phyloP scores from a whole-genome alignment of 2,329 filamentous ascomycete species.

The Corynespora cassiicola region DNA sequence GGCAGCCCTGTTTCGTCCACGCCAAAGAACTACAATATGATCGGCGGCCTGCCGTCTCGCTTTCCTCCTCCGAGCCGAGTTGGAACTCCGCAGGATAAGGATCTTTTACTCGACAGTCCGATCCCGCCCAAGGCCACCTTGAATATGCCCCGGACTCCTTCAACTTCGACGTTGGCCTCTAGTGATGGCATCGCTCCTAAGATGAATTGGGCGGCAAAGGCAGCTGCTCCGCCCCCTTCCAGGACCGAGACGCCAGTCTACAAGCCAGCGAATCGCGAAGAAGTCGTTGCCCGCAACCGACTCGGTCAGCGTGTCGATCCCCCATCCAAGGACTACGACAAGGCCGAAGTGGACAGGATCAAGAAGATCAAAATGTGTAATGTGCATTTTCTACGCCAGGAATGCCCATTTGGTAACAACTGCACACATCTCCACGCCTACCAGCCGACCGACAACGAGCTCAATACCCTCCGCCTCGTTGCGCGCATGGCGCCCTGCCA shows the following conservation, averaged over 20 bases:
- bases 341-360: constrained; percentile 64
- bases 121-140: constrained; percentile 12
- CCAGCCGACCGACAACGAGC: constrained; percentile 60
- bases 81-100: no score
- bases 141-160: constrained; percentile 32
- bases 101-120: constrained; percentile 25
- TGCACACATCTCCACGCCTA: constrained; percentile 65
- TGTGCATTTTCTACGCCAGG: constrained; percentile 64
- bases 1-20: constrained; percentile 1
- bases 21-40: constrained; percentile 23
- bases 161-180: constrained; percentile 34
- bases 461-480: constrained; percentile 62
- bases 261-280: constrained; percentile 34
- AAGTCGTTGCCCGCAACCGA: constrained; percentile 62
- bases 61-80: constrained; percentile 24
- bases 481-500: constrained; percentile 69
- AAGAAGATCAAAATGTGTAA: constrained; percentile 71
- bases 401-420: constrained; percentile 60
- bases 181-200: constrained; percentile 17
- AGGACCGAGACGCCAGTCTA: constrained; percentile 21
- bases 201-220: constrained; percentile 41
- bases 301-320: constrained; percentile 66
- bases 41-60: constrained; percentile 30
- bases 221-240: constrained; percentile 44
- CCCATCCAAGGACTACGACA: constrained; percentile 56